Evolutionary conservation across 768 basidiomycete species (phyloP).

Genomic region (Lactarius sanguifluus): DNA sequence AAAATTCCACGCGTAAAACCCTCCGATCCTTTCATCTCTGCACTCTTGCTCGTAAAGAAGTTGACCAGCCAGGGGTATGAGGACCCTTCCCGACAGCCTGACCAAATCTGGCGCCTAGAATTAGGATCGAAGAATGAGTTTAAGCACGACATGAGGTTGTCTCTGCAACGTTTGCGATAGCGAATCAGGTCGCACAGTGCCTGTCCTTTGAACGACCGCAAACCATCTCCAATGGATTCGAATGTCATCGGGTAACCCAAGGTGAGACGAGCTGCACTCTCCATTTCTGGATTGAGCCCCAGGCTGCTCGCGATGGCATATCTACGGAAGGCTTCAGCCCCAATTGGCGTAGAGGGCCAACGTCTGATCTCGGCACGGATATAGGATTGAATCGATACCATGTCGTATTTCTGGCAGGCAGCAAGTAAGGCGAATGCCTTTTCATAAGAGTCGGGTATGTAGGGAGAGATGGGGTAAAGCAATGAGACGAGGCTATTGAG

Average conservation of each 20-base stretch:
- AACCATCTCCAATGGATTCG: neutral
- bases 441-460: slow-evolving; percentile 2
- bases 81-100: neutral
- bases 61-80: neutral
- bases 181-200: neutral
- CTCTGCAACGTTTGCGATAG: neutral
- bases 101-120: slow-evolving; percentile 8
- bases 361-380: neutral
- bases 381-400: neutral
- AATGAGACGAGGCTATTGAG: slow-evolving; percentile 8
- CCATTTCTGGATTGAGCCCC: neutral
- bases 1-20: neutral
- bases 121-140: neutral
- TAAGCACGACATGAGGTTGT: neutral
- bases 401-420: slow-evolving; percentile 17
- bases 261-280: neutral
- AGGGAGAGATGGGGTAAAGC: slow-evolving; percentile 6
- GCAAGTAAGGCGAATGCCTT: slow-evolving; percentile 15
- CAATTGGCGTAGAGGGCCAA: neutral
- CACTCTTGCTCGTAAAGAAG: neutral
- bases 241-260: neutral
- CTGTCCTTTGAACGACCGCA: neutral
- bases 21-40: neutral
- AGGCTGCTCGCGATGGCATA: neutral
- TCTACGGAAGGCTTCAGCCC: neutral